Conservation (phyloP, 495 filamentous ascomycete species). For the Xylaria sp. region DNA sequence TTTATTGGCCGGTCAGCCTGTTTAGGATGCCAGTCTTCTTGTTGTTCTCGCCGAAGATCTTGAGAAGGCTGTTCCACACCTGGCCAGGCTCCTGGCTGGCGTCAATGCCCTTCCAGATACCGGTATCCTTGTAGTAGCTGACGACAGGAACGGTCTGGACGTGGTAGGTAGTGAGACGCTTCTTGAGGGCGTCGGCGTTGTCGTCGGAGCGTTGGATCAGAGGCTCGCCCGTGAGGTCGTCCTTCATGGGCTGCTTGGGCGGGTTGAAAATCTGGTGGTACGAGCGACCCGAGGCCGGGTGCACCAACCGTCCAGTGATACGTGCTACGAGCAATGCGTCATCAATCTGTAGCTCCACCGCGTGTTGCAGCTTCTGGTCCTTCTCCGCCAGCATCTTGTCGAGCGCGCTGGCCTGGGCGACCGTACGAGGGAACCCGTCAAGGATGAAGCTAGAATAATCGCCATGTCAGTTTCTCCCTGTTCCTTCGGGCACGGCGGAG, state of each 20-base stretch:
- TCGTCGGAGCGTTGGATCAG: constrained; percentile 96
- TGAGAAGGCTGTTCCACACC: constrained; percentile 92
- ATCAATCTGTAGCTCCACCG: constrained; percentile 95
- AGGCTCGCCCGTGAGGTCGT: constrained; percentile 96
- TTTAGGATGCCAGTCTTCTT: constrained; percentile 53
- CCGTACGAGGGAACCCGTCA: constrained; percentile 96
- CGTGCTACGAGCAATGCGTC: constrained; percentile 90
- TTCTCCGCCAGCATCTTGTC: constrained; percentile 84
- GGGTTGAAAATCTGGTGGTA: constrained; percentile 99
- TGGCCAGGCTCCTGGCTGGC: constrained; percentile 94
- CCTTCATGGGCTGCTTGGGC: constrained; percentile 91
- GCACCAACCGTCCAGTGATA: constrained; percentile 95
- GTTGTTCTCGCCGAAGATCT: constrained; percentile 76
- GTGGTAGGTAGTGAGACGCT: constrained; percentile 93
- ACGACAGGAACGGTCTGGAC: constrained; percentile 91
- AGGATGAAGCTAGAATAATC: constrained; percentile 82
- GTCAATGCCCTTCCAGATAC: constrained; percentile 96
- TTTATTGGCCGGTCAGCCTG: constrained; percentile 52
- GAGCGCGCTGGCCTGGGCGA: constrained; percentile 91
- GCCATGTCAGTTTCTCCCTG: constrained; percentile 22
- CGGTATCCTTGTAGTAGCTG: constrained; percentile 93
- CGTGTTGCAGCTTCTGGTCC: constrained; percentile 85
- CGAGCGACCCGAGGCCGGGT: constrained; percentile 92
- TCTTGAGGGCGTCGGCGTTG: constrained; percentile 96
- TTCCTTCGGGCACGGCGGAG: not conserved